Percentiles rank a stretch among this genome's conserved stretches.
Evolutionary conservation across 371 early-diverging fungal species (phyloP).

Genomic region (Rhizopus arrhizus): DNA sequence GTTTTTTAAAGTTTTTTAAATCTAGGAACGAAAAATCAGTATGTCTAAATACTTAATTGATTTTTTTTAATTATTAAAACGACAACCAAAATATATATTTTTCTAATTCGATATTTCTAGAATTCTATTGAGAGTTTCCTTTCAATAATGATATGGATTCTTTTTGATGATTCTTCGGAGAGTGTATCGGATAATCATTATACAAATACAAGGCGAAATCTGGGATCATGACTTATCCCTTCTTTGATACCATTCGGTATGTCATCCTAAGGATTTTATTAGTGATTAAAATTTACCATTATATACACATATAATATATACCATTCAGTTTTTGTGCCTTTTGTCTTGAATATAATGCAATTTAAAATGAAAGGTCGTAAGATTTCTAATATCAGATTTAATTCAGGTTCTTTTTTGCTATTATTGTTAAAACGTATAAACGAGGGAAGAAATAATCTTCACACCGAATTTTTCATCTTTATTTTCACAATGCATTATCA

Average conservation of each 20-base stretch:
- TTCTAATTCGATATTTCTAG: too few relatives aligned
- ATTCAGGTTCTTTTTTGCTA: not conserved
- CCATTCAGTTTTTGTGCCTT: constrained; percentile 9
- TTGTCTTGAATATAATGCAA: constrained; percentile 2
- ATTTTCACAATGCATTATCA: not conserved
- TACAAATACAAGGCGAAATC: constrained; percentile 22
- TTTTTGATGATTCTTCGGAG: too few relatives aligned
- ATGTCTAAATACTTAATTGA: too few relatives aligned
- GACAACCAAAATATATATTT: too few relatives aligned
- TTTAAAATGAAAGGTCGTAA: constrained; percentile 2
- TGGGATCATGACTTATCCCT: constrained; percentile 13
- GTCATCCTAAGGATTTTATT: constrained; percentile 11
- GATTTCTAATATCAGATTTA: constrained; percentile 5
- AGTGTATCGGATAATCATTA: too few relatives aligned
- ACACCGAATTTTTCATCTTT: not conserved
- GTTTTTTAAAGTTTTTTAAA: too few relatives aligned
- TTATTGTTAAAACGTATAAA: not conserved
- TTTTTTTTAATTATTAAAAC: too few relatives aligned
- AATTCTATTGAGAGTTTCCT: too few relatives aligned
- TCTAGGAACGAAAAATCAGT: too few relatives aligned
- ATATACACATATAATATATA: constrained; percentile 5
- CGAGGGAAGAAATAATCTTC: not conserved
- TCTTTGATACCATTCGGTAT: constrained; percentile 5
- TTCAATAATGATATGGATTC: too few relatives aligned
- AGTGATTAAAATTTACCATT: not conserved